A percentile compares a stretch with the other conserved stretches of the same genome.
Conservation (phyloP, 2,329 filamentous ascomycete genomes). For the Huntiella omanensis region DNA sequence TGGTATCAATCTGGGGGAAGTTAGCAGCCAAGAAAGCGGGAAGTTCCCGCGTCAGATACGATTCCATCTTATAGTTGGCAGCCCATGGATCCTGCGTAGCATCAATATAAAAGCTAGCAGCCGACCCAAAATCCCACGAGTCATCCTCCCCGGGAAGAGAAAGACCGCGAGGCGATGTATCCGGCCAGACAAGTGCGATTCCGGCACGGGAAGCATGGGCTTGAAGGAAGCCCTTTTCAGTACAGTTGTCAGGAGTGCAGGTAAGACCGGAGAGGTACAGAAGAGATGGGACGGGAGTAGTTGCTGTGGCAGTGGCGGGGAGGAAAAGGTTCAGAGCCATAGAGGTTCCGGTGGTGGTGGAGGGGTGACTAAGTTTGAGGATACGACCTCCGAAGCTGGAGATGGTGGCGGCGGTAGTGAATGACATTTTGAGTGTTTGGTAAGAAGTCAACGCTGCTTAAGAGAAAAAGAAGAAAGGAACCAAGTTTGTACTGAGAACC, state of each 20-base stretch:
- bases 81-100: slow-evolving; percentile 58
- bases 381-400: slow-evolving; percentile 85
- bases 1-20: slow-evolving; percentile 51
- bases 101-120: slow-evolving; percentile 89
- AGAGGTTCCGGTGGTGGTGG: slow-evolving; percentile 58
- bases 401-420: slow-evolving; percentile 80
- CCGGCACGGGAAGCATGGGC: slow-evolving; percentile 58
- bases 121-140: slow-evolving; percentile 75
- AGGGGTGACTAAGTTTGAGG: slow-evolving; percentile 78
- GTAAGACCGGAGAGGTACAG: slow-evolving; percentile 90
- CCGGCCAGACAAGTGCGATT: slow-evolving; percentile 86
- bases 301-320: slow-evolving; percentile 45
- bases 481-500: no score
- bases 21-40: slow-evolving; percentile 53
- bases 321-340: slow-evolving; percentile 92
- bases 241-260: slow-evolving; percentile 76
- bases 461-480: no score
- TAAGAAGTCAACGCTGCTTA: neutral
- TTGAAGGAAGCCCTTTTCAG: slow-evolving; percentile 81
- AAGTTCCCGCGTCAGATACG: slow-evolving; percentile 79
- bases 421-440: slow-evolving; percentile 17
- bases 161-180: slow-evolving; percentile 79
- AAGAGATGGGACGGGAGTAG: slow-evolving; percentile 52
- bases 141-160: slow-evolving; percentile 72
- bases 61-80: slow-evolving; percentile 81